phyloP scores from a whole-genome alignment of 169 alveolate genomes.

The Cryptosporidium canis region DNA sequence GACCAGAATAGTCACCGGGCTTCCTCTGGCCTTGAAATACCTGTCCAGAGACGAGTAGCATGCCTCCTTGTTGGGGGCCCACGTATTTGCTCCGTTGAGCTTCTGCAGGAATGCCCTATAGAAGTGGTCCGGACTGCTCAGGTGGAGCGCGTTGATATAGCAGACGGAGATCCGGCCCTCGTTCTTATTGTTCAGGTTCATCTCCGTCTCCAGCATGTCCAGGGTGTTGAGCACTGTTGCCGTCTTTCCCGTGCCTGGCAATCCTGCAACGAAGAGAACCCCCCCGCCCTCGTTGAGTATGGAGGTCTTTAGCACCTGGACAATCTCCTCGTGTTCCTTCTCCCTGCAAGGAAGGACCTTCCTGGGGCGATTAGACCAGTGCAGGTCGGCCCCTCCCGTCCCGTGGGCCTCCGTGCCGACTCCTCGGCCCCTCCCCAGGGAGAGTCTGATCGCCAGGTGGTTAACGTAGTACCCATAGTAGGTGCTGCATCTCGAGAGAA shows the following conservation, averaged over 20 bases:
- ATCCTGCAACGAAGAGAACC: constrained; percentile 79
- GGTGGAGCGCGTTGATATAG: constrained; percentile 77
- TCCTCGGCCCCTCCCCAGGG: not conserved
- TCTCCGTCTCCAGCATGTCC: constrained; percentile 60
- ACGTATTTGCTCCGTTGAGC: constrained; percentile 66
- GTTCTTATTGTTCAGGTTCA: constrained; percentile 28
- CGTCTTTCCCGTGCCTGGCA: constrained; percentile 84
- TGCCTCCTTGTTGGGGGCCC: constrained; percentile 64
- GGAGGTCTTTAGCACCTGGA: constrained; percentile 60
- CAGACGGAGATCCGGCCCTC: constrained; percentile 70
- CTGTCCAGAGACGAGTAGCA: constrained; percentile 42
- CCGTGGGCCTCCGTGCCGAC: no score
- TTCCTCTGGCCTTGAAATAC: constrained; percentile 9
- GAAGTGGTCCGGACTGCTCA: constrained; percentile 76
- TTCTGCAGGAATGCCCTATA: constrained; percentile 74
- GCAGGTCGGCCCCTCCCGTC: not conserved
- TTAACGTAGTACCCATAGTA: constrained; percentile 42
- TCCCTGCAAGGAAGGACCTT: constrained; percentile 78
- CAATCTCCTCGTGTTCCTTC: constrained; percentile 73
- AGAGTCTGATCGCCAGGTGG: not conserved
- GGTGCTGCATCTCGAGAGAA: constrained; percentile 47
- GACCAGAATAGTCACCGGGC: constrained; percentile 55
- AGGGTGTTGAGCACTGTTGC: constrained; percentile 77
- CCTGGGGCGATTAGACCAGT: constrained; percentile 48
- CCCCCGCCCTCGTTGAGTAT: constrained; percentile 74